Conservation (phyloP, 805 yeast species). For the Maudiozyma saulgeensis region DNA sequence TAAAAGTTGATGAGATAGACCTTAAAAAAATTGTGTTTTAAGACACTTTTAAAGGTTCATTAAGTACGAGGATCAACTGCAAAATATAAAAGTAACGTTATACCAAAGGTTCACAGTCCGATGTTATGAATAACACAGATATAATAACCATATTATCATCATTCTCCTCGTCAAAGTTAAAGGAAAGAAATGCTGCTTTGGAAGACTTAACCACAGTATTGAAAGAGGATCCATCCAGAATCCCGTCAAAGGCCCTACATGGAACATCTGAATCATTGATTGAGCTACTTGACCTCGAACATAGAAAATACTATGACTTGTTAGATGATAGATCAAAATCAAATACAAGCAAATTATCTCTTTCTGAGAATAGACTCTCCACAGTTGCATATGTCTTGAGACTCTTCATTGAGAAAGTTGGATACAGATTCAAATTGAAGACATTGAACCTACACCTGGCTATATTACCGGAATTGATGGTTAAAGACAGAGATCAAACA, state of each 20-base stretch:
- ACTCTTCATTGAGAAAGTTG: conserved; percentile 23
- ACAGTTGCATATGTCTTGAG: conserved; percentile 21
- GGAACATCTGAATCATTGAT: conserved; percentile 23
- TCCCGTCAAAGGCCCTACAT: conserved; percentile 15
- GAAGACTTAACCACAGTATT: conserved; percentile 28
- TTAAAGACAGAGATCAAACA: conserved; percentile 4
- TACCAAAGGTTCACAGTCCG: not conserved
- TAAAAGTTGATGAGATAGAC: no score
- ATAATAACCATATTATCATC: conserved; percentile 33
- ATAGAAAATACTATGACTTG: conserved; percentile 15
- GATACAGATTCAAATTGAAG: conserved; percentile 18
- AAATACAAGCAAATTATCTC: conserved; percentile 27
- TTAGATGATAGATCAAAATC: conserved; percentile 16
- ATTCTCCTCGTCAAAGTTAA: conserved; percentile 42
- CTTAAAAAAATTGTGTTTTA: no score
- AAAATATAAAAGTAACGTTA: not conserved
- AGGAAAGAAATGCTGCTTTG: conserved; percentile 47
- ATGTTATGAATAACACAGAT: conserved; percentile 9
- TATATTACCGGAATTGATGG: conserved; percentile 20
- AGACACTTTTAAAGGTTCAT: no score
- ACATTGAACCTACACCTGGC: conserved; percentile 16
- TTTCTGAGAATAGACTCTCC: conserved; percentile 21
- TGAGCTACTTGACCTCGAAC: conserved; percentile 31
- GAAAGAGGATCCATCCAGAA: conserved; percentile 15
- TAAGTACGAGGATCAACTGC: no score